phyloP scores from a whole-genome alignment of 345 rosid species.

The Arabis alpina region DNA sequence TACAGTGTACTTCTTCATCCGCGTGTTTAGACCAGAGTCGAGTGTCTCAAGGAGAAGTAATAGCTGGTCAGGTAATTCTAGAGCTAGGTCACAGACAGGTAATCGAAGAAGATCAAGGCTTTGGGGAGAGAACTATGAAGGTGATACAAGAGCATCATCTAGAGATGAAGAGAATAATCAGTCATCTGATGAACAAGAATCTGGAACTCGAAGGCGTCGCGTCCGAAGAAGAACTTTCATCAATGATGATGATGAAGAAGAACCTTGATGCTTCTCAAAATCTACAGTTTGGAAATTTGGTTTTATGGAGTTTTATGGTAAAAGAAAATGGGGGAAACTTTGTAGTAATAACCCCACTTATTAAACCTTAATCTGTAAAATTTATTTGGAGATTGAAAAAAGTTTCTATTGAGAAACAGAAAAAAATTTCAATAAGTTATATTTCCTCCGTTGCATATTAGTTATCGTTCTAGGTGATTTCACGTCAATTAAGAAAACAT shows the following conservation, averaged over 20 bases:
- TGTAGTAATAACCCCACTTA: constrained; percentile 39
- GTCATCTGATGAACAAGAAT: constrained; percentile 46
- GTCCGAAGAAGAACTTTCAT: constrained; percentile 37
- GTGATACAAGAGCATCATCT: constrained; percentile 67
- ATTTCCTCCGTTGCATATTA: too few species aligned
- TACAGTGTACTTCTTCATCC: constrained; percentile 81
- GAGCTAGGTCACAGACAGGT: constrained; percentile 69
- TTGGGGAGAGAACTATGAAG: constrained; percentile 88
- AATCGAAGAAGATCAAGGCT: constrained; percentile 71
- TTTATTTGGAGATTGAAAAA: constrained; percentile 27
- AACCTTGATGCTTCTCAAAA: constrained; percentile 11
- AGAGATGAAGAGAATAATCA: constrained; percentile 62
- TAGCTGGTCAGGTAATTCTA: constrained; percentile 75
- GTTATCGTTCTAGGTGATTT: too few species aligned
- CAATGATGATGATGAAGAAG: constrained; percentile 36
- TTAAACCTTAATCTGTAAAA: constrained; percentile 31
- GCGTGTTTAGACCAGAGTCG: constrained; percentile 77
- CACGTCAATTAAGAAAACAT: too few species aligned
- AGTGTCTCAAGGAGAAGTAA: constrained; percentile 65
- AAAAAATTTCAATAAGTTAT: constrained; percentile 24
- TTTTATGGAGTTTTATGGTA: constrained; percentile 3
- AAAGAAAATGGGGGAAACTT: constrained; percentile 24
- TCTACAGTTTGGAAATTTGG: constrained; percentile 26
- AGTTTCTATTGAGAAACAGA: constrained; percentile 5
- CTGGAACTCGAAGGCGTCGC: constrained; percentile 37